A percentile compares a stretch with the other conserved stretches of the same genome.
phyloP scores from a whole-genome alignment of 768 basidiomycete species.

The Serendipita indica region DNA sequence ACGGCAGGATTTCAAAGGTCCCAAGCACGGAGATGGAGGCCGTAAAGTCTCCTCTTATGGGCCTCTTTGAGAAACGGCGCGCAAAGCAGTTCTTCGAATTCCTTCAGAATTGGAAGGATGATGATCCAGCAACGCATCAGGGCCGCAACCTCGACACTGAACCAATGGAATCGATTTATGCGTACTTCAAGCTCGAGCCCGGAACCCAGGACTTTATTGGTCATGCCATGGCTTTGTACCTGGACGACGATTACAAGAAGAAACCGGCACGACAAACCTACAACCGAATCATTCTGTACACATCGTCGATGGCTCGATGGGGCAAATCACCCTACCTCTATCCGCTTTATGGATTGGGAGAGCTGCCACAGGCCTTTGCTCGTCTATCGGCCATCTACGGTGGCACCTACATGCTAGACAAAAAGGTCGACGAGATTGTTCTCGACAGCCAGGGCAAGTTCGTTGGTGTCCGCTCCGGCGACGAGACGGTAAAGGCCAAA shows the following conservation, averaged over 20 bases:
- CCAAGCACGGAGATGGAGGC: conserved; percentile 97
- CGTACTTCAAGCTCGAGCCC: conserved; percentile 91
- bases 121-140: conserved; percentile 91
- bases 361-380: conserved; percentile 96
- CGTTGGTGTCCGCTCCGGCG: conserved; percentile 75
- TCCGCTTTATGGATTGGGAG: conserved; percentile 95
- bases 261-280: conserved; percentile 83
- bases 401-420: conserved; percentile 99
- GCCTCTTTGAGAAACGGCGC: conserved; percentile 94
- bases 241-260: conserved; percentile 95
- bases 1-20: conserved; percentile 93
- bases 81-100: conserved; percentile 99
- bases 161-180: conserved; percentile 87
- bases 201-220: conserved; percentile 99
- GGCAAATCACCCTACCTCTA: conserved; percentile 99
- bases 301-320: conserved; percentile 95
- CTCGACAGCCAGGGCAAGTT: conserved; percentile 78
- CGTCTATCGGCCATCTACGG: conserved; percentile 97
- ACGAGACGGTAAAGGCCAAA: conserved; percentile 91
- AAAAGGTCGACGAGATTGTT: conserved; percentile 79
- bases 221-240: conserved; percentile 96
- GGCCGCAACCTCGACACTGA: conserved; percentile 86
- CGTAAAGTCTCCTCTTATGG: conserved; percentile 88
- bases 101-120: conserved; percentile 87
- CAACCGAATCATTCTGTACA: conserved; percentile 93